Conservation (phyloP, 2,329 filamentous ascomycete species). For the Fonsecaea pugnacius region DNA sequence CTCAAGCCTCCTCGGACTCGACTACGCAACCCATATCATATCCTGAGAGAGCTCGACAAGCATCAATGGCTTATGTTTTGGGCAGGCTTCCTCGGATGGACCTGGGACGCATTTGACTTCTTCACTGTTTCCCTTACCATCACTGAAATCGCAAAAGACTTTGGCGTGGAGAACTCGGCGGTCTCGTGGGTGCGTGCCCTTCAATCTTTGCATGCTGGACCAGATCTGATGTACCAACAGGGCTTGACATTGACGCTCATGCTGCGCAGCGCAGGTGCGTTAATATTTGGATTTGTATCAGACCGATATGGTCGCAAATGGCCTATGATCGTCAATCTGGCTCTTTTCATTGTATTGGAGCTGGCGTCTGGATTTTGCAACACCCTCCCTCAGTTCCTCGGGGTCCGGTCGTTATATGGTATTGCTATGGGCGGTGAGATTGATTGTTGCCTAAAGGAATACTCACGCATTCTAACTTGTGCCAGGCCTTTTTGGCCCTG, state of each 20-base stretch:
- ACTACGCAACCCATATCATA: slow-evolving; percentile 58
- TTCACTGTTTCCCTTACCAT: slow-evolving; percentile 64
- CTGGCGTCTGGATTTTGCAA: slow-evolving; percentile 63
- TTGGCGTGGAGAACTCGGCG: slow-evolving; percentile 58
- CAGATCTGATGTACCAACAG: slow-evolving; percentile 3
- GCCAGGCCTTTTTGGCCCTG: slow-evolving; percentile 60
- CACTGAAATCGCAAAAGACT: slow-evolving; percentile 56
- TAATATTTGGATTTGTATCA: slow-evolving; percentile 59
- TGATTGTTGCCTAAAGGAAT: background rate
- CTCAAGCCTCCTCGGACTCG: slow-evolving; percentile 41
- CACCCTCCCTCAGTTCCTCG: slow-evolving; percentile 62
- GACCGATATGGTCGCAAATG: slow-evolving; percentile 61
- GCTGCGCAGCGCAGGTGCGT: slow-evolving; percentile 62
- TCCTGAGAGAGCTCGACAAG: slow-evolving; percentile 56
- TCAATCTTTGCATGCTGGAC: background rate
- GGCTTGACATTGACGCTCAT: slow-evolving; percentile 60
- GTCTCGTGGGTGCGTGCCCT: slow-evolving; percentile 61
- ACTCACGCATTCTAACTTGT: background rate
- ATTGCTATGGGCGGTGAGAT: slow-evolving; percentile 62
- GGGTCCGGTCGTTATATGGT: slow-evolving; percentile 62
- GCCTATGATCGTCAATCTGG: slow-evolving; percentile 63
- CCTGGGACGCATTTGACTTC: slow-evolving; percentile 63
- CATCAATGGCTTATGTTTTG: slow-evolving; percentile 65
- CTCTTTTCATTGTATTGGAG: slow-evolving; percentile 64
- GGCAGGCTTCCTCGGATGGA: slow-evolving; percentile 49